Percentiles rank a stretch among this genome's conserved stretches.
phyloP scores from a whole-genome alignment of 1,284 basidiomycete species.

The Ceratobasidium sp. region DNA sequence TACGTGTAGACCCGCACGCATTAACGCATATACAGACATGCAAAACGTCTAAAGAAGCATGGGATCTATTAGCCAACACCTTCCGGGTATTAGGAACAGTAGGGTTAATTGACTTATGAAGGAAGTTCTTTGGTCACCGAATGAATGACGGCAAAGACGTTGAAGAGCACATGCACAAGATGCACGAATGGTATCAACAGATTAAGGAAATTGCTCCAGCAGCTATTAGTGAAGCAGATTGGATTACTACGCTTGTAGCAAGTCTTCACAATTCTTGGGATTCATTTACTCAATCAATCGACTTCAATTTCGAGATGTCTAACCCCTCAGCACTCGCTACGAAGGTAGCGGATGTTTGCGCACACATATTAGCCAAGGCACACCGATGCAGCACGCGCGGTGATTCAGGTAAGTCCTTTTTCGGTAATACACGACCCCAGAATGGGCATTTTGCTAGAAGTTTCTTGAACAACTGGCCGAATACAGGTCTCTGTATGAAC shows the following conservation, averaged over 20 bases:
- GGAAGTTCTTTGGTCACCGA: constrained; percentile 5
- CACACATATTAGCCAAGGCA: neutral
- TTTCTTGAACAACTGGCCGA: too few species aligned
- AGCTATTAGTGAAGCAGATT: neutral
- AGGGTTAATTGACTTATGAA: constrained; percentile 1
- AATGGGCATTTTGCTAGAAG: too few species aligned
- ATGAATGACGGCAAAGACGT: constrained; percentile 1
- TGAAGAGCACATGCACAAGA: constrained; percentile 5
- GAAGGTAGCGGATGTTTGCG: neutral
- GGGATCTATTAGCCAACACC: neutral
- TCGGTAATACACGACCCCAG: too few species aligned
- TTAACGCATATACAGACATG: neutral
- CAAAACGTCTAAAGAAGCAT: neutral
- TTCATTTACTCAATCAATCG: constrained; percentile 4
- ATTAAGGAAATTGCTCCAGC: neutral
- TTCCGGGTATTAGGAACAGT: constrained; percentile 12
- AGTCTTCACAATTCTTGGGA: constrained; percentile 13
- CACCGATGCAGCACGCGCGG: neutral
- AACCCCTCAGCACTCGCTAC: neutral
- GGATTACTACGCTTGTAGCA: neutral
- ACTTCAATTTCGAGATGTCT: neutral
- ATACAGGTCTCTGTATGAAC: too few species aligned
- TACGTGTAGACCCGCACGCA: neutral
- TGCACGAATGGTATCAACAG: constrained; percentile 13
- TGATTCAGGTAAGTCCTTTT: neutral